A percentile compares a stretch with the other conserved stretches of the same genome.
Conservation (phyloP, 164 flowering plant genomes). For the Vitis amurensis region DNA sequence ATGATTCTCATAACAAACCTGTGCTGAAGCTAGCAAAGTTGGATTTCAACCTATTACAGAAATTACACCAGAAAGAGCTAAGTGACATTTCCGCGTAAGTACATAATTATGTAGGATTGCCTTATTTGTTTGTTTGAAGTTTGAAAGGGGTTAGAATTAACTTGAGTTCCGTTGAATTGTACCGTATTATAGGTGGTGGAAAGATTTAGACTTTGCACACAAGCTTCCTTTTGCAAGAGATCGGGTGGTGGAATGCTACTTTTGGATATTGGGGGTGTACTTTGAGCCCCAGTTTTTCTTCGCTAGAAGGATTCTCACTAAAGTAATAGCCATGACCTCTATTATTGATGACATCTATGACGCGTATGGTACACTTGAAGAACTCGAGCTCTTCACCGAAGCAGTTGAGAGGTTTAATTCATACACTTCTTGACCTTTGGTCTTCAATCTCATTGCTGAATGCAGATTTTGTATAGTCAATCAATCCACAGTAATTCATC, state of each 20-base stretch:
- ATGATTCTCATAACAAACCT: no score
- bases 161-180: no score
- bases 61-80: no score
- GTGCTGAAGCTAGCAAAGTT: constrained; percentile 1
- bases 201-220: constrained; percentile 21
- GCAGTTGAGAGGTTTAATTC: constrained; percentile 26
- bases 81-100: neutral
- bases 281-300: constrained; percentile 31
- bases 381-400: constrained; percentile 24
- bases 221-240: constrained; percentile 41
- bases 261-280: constrained; percentile 34
- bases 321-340: constrained; percentile 18
- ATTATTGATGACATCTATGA: constrained; percentile 30
- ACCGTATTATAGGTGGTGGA: constrained; percentile 38
- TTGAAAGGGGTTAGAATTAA: no score
- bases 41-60: no score
- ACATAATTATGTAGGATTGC: neutral
- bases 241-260: constrained; percentile 39
- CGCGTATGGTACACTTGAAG: constrained; percentile 21
- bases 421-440: no score
- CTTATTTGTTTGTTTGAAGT: no score
- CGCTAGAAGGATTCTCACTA: constrained; percentile 13
- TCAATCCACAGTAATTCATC: no score
- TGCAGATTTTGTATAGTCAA: no score
- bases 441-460: no score